These are phyloP conservation scores for Puccinia coronata DNA, from an alignment of 1,284 basidiomycete genomes.

Conservation along the genomic window DNA sequence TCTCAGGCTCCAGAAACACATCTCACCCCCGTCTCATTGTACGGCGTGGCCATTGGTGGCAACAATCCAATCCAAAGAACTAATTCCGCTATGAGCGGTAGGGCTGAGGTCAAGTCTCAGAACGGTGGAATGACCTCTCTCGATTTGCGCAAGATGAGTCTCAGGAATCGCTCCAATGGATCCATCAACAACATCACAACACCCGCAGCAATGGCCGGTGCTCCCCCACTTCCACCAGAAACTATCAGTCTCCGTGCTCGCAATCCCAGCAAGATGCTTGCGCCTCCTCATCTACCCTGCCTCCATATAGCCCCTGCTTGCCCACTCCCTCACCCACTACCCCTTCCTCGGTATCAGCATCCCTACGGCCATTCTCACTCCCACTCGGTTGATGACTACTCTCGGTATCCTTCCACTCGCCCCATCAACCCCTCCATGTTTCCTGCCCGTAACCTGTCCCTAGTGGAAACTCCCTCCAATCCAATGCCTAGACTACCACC, in stretches of 20 bases:
- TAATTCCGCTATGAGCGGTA: background rate
- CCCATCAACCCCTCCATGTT: background rate
- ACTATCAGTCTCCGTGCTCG: slow-evolving; percentile 8
- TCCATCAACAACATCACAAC: no score
- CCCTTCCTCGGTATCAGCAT: background rate
- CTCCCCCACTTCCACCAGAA: background rate
- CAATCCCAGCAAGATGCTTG: slow-evolving; percentile 16
- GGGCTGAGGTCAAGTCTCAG: slow-evolving; percentile 18
- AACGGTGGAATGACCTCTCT: slow-evolving; percentile 16
- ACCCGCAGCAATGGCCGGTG: no score
- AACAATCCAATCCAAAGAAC: background rate
- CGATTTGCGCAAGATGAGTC: slow-evolving; percentile 26
- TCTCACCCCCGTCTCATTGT: slow-evolving; percentile 24
- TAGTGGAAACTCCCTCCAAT: slow-evolving; percentile 1
- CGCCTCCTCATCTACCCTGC: background rate
- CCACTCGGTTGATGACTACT: background rate
- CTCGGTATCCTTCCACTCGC: background rate
- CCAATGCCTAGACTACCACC: slow-evolving; percentile 23
- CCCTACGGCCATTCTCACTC: background rate
- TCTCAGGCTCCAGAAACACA: background rate
- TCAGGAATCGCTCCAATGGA: background rate
- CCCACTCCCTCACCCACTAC: background rate
- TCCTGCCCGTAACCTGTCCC: slow-evolving; percentile 5
- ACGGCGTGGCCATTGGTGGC: slow-evolving; percentile 30
- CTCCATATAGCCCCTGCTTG: background rate